Evolutionary conservation across 148 eudicot genomes (phyloP).

Genomic region (Chenopodium quinoa): DNA sequence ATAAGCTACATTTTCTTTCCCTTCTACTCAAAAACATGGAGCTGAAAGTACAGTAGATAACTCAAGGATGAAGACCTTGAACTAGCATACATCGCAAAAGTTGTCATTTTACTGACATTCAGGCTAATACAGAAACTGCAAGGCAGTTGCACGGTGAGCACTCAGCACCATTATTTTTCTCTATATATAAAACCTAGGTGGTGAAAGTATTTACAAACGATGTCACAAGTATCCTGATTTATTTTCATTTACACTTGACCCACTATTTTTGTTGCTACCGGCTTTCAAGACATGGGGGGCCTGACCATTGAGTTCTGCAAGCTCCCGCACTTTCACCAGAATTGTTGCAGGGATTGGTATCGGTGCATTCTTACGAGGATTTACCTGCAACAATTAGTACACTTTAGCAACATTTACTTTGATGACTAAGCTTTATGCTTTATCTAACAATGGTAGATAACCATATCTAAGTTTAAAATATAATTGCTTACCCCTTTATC

Average conservation of each 20-base stretch:
- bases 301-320: constrained; percentile 78
- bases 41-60: neutral
- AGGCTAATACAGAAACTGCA: constrained; percentile 4
- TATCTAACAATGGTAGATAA: neutral
- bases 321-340: constrained; percentile 78
- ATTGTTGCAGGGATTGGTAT: constrained; percentile 69
- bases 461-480: neutral
- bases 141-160: neutral
- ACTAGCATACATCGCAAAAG: neutral
- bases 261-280: constrained; percentile 33
- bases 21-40: constrained; percentile 7
- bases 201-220: constrained; percentile 2
- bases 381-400: constrained; percentile 34
- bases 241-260: constrained; percentile 46
- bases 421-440: neutral
- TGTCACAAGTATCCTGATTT: constrained; percentile 36
- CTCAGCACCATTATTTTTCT: constrained; percentile 18
- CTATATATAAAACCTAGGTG: constrained; percentile 13
- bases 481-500: constrained; percentile 68
- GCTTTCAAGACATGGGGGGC: constrained; percentile 42
- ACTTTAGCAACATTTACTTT: neutral
- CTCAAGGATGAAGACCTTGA: neutral
- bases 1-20: neutral
- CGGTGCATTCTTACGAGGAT: constrained; percentile 56
- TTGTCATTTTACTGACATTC: neutral